phyloP scores from a whole-genome alignment of 768 basidiomycete genomes.

The Suillus plorans region DNA sequence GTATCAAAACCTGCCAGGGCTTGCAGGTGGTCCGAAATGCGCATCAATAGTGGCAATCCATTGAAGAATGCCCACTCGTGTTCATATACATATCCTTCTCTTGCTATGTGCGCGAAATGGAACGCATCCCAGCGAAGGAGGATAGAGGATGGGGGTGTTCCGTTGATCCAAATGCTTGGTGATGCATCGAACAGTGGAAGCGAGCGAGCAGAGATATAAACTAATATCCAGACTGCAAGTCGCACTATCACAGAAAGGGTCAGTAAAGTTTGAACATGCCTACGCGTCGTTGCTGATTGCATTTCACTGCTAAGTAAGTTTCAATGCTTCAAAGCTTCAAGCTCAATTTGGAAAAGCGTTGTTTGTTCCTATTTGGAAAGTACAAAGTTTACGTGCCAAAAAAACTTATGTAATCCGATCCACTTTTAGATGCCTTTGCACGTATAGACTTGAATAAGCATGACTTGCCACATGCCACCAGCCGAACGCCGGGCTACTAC shows the following conservation, averaged over 20 bases:
- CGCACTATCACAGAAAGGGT: conserved; percentile 23
- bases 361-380: background rate
- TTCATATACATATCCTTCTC: conserved; percentile 60
- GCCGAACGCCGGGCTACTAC: background rate
- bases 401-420: background rate
- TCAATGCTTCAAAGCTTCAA: background rate
- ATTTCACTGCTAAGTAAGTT: background rate
- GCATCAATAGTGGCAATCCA: conserved; percentile 58
- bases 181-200: conserved; percentile 29
- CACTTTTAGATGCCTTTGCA: conserved; percentile 1
- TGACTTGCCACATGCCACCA: background rate
- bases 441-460: background rate
- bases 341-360: background rate
- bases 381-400: background rate
- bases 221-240: conserved; percentile 17
- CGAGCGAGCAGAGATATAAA: conserved; percentile 18
- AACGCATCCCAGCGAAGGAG: conserved; percentile 86
- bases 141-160: conserved; percentile 15
- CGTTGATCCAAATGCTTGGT: conserved; percentile 21
- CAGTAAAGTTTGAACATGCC: conserved; percentile 23
- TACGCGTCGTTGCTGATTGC: background rate
- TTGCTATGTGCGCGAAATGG: conserved; percentile 74
- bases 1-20: conserved; percentile 8
- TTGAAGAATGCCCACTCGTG: conserved; percentile 90
- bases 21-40: conserved; percentile 25